Evolutionary conservation across 495 filamentous ascomycete species (phyloP), one percentile per base, ranked within the genome.

Genomic region (Penicillium nucicola): DNA sequence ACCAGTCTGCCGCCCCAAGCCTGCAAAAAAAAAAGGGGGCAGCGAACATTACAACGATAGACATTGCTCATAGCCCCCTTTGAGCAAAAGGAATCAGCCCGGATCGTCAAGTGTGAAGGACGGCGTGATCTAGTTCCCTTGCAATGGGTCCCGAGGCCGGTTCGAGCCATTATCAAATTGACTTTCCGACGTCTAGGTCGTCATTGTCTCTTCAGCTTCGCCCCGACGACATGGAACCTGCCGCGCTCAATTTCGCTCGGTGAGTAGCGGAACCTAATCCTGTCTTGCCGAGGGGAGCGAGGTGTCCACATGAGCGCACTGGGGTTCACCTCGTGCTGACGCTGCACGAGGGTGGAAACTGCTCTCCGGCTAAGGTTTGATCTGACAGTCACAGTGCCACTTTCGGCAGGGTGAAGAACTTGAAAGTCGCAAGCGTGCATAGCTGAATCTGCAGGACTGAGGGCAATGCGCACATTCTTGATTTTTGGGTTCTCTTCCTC

Each of bases 261-360:
- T 20, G 47, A 15, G 23, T 45, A 46, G 35, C 11, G 34, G 40
- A 53, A 45, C 30, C 5, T 41, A 50, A 49, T 52, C 8, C 37
- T 44, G 7, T 9, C 25, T 8, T 1, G 13, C 20, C 48, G 42
- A 17, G 35, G 33, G 14, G 35, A 9, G 14, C 22, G 45, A 28
- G 33, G 13, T 14, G 20, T 42, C 45, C 33, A 47, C 44, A 22
- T 14, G 28, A 44, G 6, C 20, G 14, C 28, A 13, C 8, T 5
- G 18, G 10, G 25, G 25, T 9, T 8, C 25, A 14, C 10, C 34
- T 30, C 33, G 14, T 19, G 8, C 20, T 13, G n/a, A 18, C 9
- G 30, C 50, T 49, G 52, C 52, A 50, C 20, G 35, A 41, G 34
- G 40, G 50, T 53, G 55, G 55, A 33, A 48, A 53, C 49, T 28